Base-by-base conservation (phyloP, 495 filamentous ascomycete species). In the Tuber borchii region DNA sequence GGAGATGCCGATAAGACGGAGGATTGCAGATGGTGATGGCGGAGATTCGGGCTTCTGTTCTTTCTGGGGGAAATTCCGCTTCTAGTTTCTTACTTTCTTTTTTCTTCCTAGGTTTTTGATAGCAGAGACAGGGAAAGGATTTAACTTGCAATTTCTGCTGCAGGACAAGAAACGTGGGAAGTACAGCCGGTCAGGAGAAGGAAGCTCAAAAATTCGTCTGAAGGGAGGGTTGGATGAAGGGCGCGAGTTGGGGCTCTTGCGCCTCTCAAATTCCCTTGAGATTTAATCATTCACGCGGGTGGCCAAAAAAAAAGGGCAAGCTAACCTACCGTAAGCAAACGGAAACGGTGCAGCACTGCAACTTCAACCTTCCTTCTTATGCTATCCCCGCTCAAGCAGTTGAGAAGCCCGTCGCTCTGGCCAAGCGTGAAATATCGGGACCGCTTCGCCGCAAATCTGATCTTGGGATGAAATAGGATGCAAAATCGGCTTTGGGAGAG, bases 191-290 rank as follows among this genome's bases (percentile, higher is more conserved):
- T 65, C 16, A 12, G 56, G 56, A 34, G 26, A 34, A 17, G 56
- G 56, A 65, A 34, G 26, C n/a, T 65, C 12, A 10, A 65, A 34
- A 34, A 65, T 34, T 65, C 56, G 26, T 65, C 26, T 65, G 26
- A 65, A 65, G 26, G 51, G 56, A 61, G n/a, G 56, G 56, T 61
- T 61, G 12, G 26, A 65, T 65, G 26, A 65, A 65, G 56, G 56
- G 56, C 56, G 16, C 26, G 56, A 34, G 56, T 7, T 34, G 56
- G 26, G 34, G 56, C 56, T 65, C 31, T 19, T 14, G 26, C 48
- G n/a, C 56, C 56, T 31, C 56, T 65, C n/a, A 6, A 65, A 34
- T 34, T 65, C 56, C 17, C 34, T 12, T 1, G 56, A 34, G 8
- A 43, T 12, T 12, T 65, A 34, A 65, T 34, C 56, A 65, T 65